Conservation (phyloP, 257 asterid species). For the Mentha longifolia region DNA sequence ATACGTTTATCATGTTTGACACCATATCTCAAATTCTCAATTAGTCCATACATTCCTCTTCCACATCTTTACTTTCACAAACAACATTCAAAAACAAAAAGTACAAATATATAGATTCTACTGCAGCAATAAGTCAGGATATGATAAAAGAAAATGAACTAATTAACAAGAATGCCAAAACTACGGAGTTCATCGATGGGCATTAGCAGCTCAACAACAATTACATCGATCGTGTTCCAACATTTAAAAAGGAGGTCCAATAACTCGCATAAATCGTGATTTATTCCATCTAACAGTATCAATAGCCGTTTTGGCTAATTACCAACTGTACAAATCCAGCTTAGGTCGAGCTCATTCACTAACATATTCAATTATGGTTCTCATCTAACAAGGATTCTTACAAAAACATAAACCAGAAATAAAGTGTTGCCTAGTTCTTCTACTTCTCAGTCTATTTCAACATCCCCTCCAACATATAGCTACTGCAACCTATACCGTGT, state of each 20-base stretch:
- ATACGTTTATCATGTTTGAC: conserved; percentile 19
- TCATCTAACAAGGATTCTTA: neutral
- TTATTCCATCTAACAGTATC: neutral
- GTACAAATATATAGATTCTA: neutral
- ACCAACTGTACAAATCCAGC: neutral
- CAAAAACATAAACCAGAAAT: neutral
- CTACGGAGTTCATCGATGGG: neutral
- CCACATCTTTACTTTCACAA: conserved; percentile 8
- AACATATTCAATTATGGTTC: neutral
- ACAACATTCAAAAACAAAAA: neutral
- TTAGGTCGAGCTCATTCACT: conserved; percentile 8
- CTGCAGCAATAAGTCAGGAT: conserved; percentile 1
- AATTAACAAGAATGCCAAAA: neutral
- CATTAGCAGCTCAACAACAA: neutral
- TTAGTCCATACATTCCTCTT: conserved; percentile 12
- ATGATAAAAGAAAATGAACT: neutral
- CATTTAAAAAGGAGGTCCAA: neutral
- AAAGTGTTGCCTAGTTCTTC: neutral
- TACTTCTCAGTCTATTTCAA: conserved; percentile 15
- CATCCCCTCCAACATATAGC: conserved; percentile 3
- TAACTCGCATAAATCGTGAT: neutral
- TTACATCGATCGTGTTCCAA: neutral
- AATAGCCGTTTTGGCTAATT: neutral
- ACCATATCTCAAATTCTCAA: conserved; percentile 31
- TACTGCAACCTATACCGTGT: neutral